A percentile compares a stretch with the other conserved stretches of the same genome.
phyloP scores from a whole-genome alignment of 139 green algal species.

The Desmodesmus armatus region DNA sequence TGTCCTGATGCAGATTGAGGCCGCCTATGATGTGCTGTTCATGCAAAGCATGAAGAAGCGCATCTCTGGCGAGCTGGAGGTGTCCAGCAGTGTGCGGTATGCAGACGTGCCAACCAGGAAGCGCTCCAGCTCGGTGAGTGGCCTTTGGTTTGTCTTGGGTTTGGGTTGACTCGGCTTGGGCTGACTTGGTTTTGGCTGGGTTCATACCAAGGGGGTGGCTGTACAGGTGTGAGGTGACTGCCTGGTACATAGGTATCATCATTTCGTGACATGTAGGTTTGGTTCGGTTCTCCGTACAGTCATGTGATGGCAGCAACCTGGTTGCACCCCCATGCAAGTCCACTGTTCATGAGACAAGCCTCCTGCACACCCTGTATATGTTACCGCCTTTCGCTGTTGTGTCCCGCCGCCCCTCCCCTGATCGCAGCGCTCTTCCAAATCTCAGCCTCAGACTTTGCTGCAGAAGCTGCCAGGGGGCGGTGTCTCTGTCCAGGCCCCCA shows the following conservation, averaged over 20 bases:
- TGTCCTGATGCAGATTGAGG: slow-evolving; percentile 64
- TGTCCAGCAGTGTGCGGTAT: slow-evolving; percentile 63
- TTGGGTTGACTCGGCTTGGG: neutral
- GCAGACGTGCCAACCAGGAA: slow-evolving; percentile 55
- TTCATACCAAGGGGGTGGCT: neutral
- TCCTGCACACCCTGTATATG: too few species aligned
- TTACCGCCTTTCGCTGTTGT: too few species aligned
- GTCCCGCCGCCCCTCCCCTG: too few species aligned
- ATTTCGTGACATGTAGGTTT: neutral
- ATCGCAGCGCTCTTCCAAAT: too few species aligned
- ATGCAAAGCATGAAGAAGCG: slow-evolving; percentile 83
- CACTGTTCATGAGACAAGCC: too few species aligned
- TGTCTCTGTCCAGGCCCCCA: slow-evolving; percentile 25
- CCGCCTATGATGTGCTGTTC: slow-evolving; percentile 83
- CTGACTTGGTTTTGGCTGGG: neutral
- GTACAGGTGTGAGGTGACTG: neutral
- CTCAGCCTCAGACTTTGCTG: slow-evolving; percentile 46
- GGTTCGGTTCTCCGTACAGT: neutral
- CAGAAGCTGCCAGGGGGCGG: slow-evolving; percentile 43
- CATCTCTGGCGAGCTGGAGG: slow-evolving; percentile 62
- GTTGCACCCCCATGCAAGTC: too few species aligned
- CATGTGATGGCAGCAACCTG: neutral
- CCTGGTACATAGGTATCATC: neutral
- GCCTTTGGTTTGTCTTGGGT: too few species aligned
- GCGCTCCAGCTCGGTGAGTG: neutral